Base-by-base conservation (phyloP, 1,284 basidiomycete genomes). In the Sanghuangporus weigelae region DNA sequence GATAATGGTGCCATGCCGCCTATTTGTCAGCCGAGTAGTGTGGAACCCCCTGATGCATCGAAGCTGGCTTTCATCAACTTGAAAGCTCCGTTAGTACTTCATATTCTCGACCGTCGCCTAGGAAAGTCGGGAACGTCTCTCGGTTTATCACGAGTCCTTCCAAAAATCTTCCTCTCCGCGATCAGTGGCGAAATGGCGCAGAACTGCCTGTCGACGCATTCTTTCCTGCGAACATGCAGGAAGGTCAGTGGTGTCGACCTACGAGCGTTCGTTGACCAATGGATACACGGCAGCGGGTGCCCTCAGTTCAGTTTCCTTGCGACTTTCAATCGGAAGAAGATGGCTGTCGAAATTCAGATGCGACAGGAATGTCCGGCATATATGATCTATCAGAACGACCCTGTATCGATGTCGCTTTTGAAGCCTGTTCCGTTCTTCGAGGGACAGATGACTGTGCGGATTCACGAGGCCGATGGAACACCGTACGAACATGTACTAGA, bases 401-500 rank as follows among this genome's bases (percentile, higher is more conserved):
- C 90, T 64, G 78, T 89, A 11, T 81, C 80, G 51, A 88, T 87
- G 67, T 77, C 84, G 19, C 75, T 90, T 63, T 82, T 89, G 69
- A 94, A 95, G 71, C 94, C 95, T 12, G 89, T 95, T 0, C 79
- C 85, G 6, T 87, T 92, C 71, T 98, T 98, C 68, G 95, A 97
- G 77, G 96, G 96, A 14, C 94, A 95, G 79, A 94, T 99, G 90
- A 98, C 97, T 16, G 92, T 99, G 59, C 93, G 97, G 19, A 98
- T 99, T 63, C 96, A 99, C 73, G 97, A 99, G 79, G 96, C 96
- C 0, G 97, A 99, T 73, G 97, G 97, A 1, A 98, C 97, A 46
- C 96, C 97, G 0, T 99, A 99, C 72, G 97, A 99, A 75, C 97
- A 99, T 73, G 93, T 99, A 21, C 82, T 99, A 48, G 95, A 98